These are phyloP conservation scores for Trichoderma semiorbis DNA, from an alignment of 2,329 filamentous ascomycete species.

Conservation along the genomic window DNA sequence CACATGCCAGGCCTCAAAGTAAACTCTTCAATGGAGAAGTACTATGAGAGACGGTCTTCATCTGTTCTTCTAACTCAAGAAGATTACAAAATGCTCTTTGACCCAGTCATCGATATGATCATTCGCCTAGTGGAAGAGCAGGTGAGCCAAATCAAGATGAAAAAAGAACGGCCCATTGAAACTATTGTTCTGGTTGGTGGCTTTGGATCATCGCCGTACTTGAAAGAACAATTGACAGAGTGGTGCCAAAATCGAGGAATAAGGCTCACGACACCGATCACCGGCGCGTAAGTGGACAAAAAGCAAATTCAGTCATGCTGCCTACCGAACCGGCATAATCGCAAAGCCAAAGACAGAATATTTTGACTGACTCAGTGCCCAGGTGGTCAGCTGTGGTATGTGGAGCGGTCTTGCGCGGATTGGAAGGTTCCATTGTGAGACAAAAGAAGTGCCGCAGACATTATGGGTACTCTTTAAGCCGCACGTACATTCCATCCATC, in stretches of 20 bases:
- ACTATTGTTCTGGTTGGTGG: not conserved
- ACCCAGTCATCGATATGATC: not conserved
- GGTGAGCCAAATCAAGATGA: not conserved
- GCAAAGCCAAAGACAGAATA: not conserved
- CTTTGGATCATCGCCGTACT: not conserved
- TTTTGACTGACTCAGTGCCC: not conserved
- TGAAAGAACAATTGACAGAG: not conserved
- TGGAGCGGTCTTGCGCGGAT: not conserved
- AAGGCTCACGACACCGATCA: not conserved
- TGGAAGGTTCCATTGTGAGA: not conserved
- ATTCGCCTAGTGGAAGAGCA: not conserved
- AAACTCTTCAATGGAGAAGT: not conserved
- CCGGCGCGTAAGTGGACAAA: not conserved
- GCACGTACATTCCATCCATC: not conserved
- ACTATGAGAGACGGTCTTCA: not conserved
- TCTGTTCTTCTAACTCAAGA: not conserved
- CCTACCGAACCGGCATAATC: not conserved
- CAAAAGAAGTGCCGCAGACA: constrained; percentile 9
- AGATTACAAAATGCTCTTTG: not conserved
- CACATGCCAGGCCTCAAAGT: not conserved
- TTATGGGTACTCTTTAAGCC: not conserved
- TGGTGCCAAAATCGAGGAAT: not conserved
- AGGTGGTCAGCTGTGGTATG: constrained; percentile 12
- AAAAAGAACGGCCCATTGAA: not conserved
- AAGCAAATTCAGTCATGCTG: not conserved